Conservation (phyloP, 495 filamentous ascomycete genomes). For the Annulohypoxylon stygium region DNA sequence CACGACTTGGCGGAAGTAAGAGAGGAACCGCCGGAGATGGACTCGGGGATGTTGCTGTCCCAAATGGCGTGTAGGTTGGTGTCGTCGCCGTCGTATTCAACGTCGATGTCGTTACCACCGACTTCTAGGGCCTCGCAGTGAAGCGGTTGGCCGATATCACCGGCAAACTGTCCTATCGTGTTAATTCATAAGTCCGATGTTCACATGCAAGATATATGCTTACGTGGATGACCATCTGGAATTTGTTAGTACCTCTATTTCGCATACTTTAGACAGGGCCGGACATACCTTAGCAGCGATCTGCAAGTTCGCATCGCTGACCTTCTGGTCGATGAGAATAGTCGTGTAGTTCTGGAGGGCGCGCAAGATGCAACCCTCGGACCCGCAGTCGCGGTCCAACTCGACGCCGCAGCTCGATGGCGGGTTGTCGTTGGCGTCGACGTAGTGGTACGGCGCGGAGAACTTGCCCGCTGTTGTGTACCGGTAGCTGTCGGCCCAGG, state of each 20-base stretch:
- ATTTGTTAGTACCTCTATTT: conserved; percentile 9
- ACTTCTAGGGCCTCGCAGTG: conserved; percentile 69
- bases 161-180: conserved; percentile 60
- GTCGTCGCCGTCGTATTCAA: conserved; percentile 63
- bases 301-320: conserved; percentile 38
- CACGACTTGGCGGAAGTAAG: conserved; percentile 54
- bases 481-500: conserved; percentile 73
- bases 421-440: conserved; percentile 75
- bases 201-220: conserved; percentile 29
- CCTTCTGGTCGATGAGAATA: conserved; percentile 42
- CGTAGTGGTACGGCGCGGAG: conserved; percentile 69
- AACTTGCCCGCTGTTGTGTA: conserved; percentile 66
- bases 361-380: conserved; percentile 68
- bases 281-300: conserved; percentile 47
- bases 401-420: conserved; percentile 69
- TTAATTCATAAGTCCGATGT: conserved; percentile 20
- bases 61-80: conserved; percentile 75
- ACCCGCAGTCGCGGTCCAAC: conserved; percentile 69
- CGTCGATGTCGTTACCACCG: conserved; percentile 72
- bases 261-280: neutral
- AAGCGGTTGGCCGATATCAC: conserved; percentile 74
- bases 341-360: conserved; percentile 72
- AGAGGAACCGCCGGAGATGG: conserved; percentile 63
- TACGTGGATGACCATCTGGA: conserved; percentile 69
- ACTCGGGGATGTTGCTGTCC: conserved; percentile 74